A percentile compares a stretch with the other conserved stretches of the same genome.
Conservation (phyloP, 768 basidiomycete genomes). For the Leucosporidium yakuticum region DNA sequence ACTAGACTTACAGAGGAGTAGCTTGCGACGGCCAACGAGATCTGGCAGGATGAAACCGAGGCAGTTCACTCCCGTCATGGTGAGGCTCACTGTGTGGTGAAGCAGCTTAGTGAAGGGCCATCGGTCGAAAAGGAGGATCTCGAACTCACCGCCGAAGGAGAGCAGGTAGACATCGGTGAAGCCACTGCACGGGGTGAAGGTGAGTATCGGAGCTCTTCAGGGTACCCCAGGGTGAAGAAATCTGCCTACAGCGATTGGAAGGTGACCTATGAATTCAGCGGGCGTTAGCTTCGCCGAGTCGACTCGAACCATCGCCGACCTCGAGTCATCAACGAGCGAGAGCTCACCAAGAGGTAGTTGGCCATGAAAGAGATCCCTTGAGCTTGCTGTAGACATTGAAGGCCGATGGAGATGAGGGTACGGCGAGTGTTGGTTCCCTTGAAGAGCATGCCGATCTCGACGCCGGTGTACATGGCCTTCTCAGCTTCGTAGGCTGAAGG, state of each 20-base stretch:
- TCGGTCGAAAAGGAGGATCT: slow-evolving; percentile 14
- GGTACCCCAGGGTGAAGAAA: too few species aligned
- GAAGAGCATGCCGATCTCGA: slow-evolving; percentile 4
- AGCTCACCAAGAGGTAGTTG: too few species aligned
- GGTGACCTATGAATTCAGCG: too few species aligned
- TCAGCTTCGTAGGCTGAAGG: slow-evolving; percentile 15
- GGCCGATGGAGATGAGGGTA: slow-evolving; percentile 1
- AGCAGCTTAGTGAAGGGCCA: too few species aligned
- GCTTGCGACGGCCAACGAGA: slow-evolving; percentile 17
- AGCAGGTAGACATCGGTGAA: too few species aligned
- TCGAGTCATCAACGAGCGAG: too few species aligned
- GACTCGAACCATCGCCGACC: too few species aligned
- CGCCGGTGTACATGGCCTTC: not conserved
- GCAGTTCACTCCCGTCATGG: slow-evolving; percentile 8
- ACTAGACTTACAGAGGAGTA: slow-evolving; percentile 13
- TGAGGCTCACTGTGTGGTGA: not conserved
- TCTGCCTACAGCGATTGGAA: too few species aligned
- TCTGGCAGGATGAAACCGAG: slow-evolving; percentile 19
- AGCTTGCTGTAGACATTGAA: slow-evolving; percentile 18
- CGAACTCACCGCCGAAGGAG: slow-evolving; percentile 9
- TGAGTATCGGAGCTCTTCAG: too few species aligned
- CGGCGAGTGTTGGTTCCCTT: slow-evolving; percentile 15
- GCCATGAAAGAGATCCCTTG: slow-evolving; percentile 16
- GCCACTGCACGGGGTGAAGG: too few species aligned
- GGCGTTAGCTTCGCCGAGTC: too few species aligned